Evolutionary conservation across 2,329 filamentous ascomycete species (phyloP).

Genomic region (Pseudogymnoascus sp.): DNA sequence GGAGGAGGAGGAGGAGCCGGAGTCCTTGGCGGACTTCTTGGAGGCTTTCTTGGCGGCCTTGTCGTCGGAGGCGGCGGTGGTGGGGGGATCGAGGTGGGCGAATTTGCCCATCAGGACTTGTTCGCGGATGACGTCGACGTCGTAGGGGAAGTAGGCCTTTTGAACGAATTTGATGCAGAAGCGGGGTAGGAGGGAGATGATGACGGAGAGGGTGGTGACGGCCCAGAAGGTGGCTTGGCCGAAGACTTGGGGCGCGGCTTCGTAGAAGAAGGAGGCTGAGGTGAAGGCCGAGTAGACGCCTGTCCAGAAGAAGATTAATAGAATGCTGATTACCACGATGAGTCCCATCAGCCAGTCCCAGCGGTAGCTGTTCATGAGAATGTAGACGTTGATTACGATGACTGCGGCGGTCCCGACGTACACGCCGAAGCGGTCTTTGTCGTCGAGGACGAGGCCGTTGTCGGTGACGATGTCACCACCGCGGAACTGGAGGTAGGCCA

Average conservation of each 20-base stretch:
- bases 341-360: constrained; percentile 96
- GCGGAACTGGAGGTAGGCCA: constrained; percentile 76
- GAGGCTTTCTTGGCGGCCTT: background rate
- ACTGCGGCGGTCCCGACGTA: constrained; percentile 80
- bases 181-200: constrained; percentile 77
- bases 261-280: constrained; percentile 58
- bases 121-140: constrained; percentile 93
- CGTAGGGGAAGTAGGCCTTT: constrained; percentile 87
- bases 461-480: constrained; percentile 58
- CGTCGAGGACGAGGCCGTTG: constrained; percentile 66
- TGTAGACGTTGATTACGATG: constrained; percentile 84
- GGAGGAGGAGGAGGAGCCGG: constrained; percentile 28
- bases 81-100: constrained; percentile 48
- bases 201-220: constrained; percentile 65
- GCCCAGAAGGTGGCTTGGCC: constrained; percentile 81
- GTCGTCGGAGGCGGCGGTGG: background rate
- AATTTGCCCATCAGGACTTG: constrained; percentile 79
- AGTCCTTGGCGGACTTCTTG: no score
- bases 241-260: constrained; percentile 70
- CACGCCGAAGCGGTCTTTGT: constrained; percentile 75
- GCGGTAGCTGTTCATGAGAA: constrained; percentile 90
- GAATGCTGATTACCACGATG: constrained; percentile 69
- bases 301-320: constrained; percentile 94
- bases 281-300: constrained; percentile 59
- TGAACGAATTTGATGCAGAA: constrained; percentile 81